Conservation (phyloP, 306 rosid species). For the Sesbania bispinosa region DNA sequence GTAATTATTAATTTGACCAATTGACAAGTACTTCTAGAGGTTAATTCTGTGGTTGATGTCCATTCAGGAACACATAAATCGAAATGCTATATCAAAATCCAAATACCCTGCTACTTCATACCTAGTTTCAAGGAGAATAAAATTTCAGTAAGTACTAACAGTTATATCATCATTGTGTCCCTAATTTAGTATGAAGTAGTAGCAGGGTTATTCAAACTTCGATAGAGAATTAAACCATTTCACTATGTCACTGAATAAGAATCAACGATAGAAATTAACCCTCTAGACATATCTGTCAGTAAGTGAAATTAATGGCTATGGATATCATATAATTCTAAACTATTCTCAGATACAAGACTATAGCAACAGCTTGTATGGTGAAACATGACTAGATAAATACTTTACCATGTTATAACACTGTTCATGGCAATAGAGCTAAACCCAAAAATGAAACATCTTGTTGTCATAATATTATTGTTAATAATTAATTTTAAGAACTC, state of each 20-base stretch:
- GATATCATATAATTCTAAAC: not conserved
- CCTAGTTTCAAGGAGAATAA: not conserved
- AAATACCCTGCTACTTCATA: constrained; percentile 6
- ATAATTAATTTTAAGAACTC: not conserved
- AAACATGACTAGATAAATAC: constrained; percentile 15
- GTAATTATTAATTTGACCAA: not conserved
- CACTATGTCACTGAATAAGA: not conserved
- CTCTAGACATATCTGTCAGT: not conserved
- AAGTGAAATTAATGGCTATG: not conserved
- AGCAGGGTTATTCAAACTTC: not conserved
- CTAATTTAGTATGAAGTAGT: not conserved
- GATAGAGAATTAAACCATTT: not conserved
- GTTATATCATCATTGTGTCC: not conserved
- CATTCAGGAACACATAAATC: not conserved
- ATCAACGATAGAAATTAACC: not conserved
- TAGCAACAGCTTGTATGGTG: not conserved
- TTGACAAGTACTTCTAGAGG: not conserved
- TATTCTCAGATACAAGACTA: not conserved
- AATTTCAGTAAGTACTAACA: not conserved
- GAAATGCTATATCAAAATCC: not conserved
- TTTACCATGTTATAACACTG: not conserved
- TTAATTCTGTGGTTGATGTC: not conserved
- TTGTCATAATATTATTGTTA: not conserved
- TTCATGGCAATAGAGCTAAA: not conserved
- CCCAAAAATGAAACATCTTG: not conserved